phyloP scores from a whole-genome alignment of 2,329 filamentous ascomycete species.

The Pseudogymnoascus verrucosus region DNA sequence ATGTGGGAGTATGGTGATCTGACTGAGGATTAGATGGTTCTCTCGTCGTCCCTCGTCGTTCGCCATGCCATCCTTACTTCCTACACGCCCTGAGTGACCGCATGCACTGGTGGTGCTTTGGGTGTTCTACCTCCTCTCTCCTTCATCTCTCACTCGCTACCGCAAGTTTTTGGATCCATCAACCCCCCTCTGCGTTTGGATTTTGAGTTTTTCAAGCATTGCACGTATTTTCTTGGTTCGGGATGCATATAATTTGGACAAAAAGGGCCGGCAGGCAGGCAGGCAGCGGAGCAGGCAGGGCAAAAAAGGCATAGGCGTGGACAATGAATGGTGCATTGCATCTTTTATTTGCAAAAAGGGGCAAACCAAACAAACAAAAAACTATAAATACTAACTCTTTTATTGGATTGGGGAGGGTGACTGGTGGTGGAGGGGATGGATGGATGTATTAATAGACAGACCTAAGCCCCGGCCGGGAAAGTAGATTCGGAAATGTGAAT shows the following conservation, averaged over 20 bases:
- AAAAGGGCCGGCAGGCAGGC: neutral
- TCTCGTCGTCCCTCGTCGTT: neutral
- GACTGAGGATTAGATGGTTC: constrained; percentile 63
- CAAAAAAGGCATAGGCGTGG: neutral
- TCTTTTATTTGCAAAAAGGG: neutral
- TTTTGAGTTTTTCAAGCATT: neutral
- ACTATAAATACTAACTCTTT: neutral
- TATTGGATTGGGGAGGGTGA: neutral
- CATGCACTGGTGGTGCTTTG: neutral
- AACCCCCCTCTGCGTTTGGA: neutral
- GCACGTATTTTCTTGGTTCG: neutral
- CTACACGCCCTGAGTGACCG: neutral
- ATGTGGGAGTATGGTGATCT: constrained; percentile 99
- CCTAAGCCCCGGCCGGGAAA: neutral
- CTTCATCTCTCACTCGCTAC: neutral
- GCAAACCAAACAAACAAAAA: neutral
- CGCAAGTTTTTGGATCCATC: neutral
- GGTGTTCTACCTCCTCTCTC: neutral
- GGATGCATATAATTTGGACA: neutral
- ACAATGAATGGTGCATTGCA: neutral
- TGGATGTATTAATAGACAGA: neutral
- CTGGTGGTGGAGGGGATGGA: neutral
- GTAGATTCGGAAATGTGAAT: neutral
- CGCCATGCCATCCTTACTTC: neutral
- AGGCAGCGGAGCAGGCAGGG: neutral